Evolutionary conservation across 768 basidiomycete species (phyloP), one percentile per base, ranked within the genome.

Genomic region (Gyrodon lividus): DNA sequence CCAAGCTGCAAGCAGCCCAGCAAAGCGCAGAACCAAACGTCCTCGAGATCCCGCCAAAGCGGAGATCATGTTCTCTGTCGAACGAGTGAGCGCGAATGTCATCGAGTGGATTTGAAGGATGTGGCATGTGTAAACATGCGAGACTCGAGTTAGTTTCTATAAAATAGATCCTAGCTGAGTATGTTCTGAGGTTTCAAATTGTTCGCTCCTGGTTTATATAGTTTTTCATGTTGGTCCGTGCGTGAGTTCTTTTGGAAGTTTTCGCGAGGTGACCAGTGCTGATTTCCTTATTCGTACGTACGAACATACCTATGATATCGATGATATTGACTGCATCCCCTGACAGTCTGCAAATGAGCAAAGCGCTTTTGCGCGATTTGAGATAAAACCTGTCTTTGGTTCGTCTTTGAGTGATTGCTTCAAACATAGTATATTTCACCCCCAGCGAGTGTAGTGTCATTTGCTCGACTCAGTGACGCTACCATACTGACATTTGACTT

Each of bases 121-220:
- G 79, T 66, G 82, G 82, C 83, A 84, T 82, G 81, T 77, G 74
- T 83, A 82, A 82, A 83, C 81, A 83, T 84, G 83, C 83, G 79
- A 83, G 81, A 84, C 81, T 81, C 82, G 80, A 70, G 83, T 83
- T 79, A 83, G 82, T 81, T 81, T 80, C 82, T 84, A 81, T 83
- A 82, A 65, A 84, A 84, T 80, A 84, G 82, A 84, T 84, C 82
- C 82, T 84, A 81, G 78, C 80, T 81, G 83, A 84, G 83, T 84
- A 83, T 84, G 82, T 82, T 84, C 83, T 84, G 58, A 73, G 63
- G 80, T 73, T 67, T 62, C 59, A 60, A 13, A 0, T 17, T 46
- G 52, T 40, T 16, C 28, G 30, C 1, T 1, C 30, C 1, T 41
- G 33, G 59, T 42, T 56, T 78, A 68, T 77, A 72, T 73, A 72